phyloP scores from a whole-genome alignment of 805 yeast species.

The Yamadazyma philogaea region DNA sequence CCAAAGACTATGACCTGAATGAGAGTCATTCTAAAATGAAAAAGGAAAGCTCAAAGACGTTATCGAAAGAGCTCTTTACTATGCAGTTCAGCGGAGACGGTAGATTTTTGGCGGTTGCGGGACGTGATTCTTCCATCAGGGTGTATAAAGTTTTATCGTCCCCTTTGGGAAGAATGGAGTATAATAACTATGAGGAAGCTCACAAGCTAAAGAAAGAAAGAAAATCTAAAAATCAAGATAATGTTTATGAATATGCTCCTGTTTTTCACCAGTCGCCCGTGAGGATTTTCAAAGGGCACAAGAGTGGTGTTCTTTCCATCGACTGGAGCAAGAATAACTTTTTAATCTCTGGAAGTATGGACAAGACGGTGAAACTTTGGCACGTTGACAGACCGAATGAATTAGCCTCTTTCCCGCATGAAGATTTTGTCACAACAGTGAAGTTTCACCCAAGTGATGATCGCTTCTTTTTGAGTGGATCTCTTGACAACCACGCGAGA shows the following conservation, averaged over 20 bases:
- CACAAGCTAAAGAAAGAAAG: conserved; percentile 7
- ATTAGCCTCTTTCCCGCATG: conserved; percentile 62
- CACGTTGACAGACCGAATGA: conserved; percentile 67
- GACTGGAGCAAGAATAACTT: conserved; percentile 91
- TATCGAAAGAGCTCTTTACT: conserved; percentile 59
- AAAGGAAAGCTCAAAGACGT: neutral
- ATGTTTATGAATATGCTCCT: conserved; percentile 55
- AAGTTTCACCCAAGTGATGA: conserved; percentile 84
- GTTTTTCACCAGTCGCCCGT: conserved; percentile 71
- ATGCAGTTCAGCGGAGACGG: conserved; percentile 79
- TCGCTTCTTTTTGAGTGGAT: conserved; percentile 78
- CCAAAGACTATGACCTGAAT: neutral
- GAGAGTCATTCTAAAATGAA: neutral
- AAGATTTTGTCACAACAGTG: conserved; percentile 80
- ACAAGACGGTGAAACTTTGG: conserved; percentile 80
- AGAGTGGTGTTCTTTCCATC: conserved; percentile 64
- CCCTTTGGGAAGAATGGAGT: conserved; percentile 61
- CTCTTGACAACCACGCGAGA: conserved; percentile 69
- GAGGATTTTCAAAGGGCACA: conserved; percentile 62
- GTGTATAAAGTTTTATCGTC: conserved; percentile 81
- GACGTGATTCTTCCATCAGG: conserved; percentile 64
- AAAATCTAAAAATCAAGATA: conserved; percentile 15
- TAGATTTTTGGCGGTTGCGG: conserved; percentile 78
- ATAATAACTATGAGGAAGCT: conserved; percentile 21
- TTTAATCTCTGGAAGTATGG: conserved; percentile 77